Evolutionary conservation across 495 filamentous ascomycete genomes (phyloP).

Genomic region (Lentithecium fluviatile): DNA sequence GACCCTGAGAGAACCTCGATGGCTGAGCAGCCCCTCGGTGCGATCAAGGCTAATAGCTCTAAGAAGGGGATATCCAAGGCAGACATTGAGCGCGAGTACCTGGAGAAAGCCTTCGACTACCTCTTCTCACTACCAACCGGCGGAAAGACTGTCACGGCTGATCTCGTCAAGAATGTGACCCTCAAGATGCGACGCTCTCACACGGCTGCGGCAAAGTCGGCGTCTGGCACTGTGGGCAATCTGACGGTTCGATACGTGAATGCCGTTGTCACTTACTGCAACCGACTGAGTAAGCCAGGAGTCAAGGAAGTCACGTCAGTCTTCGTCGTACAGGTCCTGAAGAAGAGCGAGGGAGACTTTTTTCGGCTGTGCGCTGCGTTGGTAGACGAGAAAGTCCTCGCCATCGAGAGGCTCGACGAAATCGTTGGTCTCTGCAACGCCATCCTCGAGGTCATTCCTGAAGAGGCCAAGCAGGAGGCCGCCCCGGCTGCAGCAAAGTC

Average conservation of each 20-base stretch:
- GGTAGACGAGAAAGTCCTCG: not conserved
- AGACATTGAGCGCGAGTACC: not conserved
- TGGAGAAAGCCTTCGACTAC: not conserved
- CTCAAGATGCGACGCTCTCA: not conserved
- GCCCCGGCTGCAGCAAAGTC: not conserved
- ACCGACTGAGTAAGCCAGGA: not conserved
- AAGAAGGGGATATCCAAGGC: not conserved
- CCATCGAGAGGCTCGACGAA: slow-evolving; percentile 1
- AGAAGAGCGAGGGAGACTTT: slow-evolving; percentile 4
- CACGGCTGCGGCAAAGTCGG: not conserved
- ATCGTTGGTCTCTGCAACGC: slow-evolving; percentile 11
- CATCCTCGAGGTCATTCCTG: not conserved
- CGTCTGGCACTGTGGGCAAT: not conserved
- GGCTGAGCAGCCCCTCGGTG: not conserved
- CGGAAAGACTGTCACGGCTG: not conserved
- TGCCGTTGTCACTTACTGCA: slow-evolving; percentile 8
- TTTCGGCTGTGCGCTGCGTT: slow-evolving; percentile 4
- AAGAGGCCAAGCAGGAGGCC: not conserved
- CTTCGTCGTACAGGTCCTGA: not conserved
- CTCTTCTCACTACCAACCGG: not conserved
- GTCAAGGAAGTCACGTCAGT: not conserved
- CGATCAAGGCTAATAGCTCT: not conserved
- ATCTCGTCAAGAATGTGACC: not conserved
- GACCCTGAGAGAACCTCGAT: not conserved
- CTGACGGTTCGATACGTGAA: not conserved